Percentiles rank a stretch among this genome's conserved stretches.
These are phyloP conservation scores for Irpex rosettiformis DNA, from an alignment of 1,284 basidiomycete genomes.

Conservation along the genomic window DNA sequence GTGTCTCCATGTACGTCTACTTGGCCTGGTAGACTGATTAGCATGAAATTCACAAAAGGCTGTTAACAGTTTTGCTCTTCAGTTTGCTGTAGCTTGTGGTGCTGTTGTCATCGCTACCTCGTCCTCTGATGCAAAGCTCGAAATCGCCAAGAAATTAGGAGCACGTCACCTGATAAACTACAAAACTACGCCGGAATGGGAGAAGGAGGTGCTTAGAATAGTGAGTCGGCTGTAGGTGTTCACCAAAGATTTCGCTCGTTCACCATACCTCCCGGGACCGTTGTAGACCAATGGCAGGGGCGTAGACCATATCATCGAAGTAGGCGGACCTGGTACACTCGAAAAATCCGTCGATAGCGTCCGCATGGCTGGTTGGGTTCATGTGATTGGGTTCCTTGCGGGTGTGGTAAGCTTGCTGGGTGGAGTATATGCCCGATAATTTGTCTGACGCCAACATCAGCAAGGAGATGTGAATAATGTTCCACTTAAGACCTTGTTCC, in stretches of 20 bases:
- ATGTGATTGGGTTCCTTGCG: slow-evolving; percentile 38
- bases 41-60: background rate
- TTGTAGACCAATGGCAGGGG: slow-evolving; percentile 33
- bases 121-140: slow-evolving; percentile 40
- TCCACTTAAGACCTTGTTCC: slow-evolving; percentile 7
- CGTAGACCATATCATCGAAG: slow-evolving; percentile 42
- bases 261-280: background rate
- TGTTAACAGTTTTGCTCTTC: slow-evolving; percentile 29
- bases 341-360: slow-evolving; percentile 34
- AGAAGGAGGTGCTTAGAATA: slow-evolving; percentile 30
- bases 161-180: slow-evolving; percentile 37
- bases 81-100: slow-evolving; percentile 38
- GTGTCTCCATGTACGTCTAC: slow-evolving; percentile 29
- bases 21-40: background rate
- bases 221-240: slow-evolving; percentile 14
- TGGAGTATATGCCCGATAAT: background rate
- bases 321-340: slow-evolving; percentile 40
- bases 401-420: slow-evolving; percentile 13
- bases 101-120: slow-evolving; percentile 41
- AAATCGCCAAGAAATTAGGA: slow-evolving; percentile 29
- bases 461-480: slow-evolving; percentile 1
- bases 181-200: slow-evolving; percentile 40
- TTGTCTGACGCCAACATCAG: background rate
- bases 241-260: background rate
- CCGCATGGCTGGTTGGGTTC: slow-evolving; percentile 34